These are phyloP conservation scores for Carex cristatella DNA, from an alignment of 176 grass and related monocot genomes.

Conservation along the genomic window DNA sequence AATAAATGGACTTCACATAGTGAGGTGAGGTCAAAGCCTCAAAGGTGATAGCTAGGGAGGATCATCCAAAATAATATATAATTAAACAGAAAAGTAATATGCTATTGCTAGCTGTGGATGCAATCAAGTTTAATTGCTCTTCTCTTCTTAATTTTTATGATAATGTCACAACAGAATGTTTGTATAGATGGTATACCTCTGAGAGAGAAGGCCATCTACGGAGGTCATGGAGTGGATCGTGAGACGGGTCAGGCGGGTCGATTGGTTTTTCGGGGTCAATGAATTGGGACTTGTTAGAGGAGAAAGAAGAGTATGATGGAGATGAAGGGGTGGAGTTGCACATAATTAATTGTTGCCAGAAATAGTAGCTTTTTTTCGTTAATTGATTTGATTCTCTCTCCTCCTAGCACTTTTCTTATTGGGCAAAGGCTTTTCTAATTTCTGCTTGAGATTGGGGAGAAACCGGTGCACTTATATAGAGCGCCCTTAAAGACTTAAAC, in stretches of 20 bases:
- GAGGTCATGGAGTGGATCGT: constrained; percentile 20
- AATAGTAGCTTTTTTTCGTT: not conserved
- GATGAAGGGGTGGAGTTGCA: constrained; percentile 26
- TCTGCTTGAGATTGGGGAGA: not conserved
- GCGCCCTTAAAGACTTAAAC: not conserved
- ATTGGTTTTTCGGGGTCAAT: constrained; percentile 22
- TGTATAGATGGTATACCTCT: constrained; percentile 6
- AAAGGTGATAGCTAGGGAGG: not conserved
- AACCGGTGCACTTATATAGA: not conserved
- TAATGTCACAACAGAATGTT: not conserved
- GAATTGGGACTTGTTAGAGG: constrained; percentile 10
- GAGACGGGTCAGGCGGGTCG: not conserved
- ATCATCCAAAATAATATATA: not conserved
- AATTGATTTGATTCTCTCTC: not conserved
- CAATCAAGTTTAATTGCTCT: not conserved
- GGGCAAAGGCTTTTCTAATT: not conserved
- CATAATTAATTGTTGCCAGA: constrained; percentile 17
- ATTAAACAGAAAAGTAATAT: not conserved
- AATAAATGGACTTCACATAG: not conserved
- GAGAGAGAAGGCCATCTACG: constrained; percentile 15
- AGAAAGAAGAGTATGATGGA: not conserved
- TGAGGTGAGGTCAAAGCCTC: not conserved
- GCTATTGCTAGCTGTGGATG: not conserved
- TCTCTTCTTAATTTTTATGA: not conserved
- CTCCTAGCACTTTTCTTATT: not conserved